phyloP scores from a whole-genome alignment of 202 grass and related monocot species.

The Carex arenaria region DNA sequence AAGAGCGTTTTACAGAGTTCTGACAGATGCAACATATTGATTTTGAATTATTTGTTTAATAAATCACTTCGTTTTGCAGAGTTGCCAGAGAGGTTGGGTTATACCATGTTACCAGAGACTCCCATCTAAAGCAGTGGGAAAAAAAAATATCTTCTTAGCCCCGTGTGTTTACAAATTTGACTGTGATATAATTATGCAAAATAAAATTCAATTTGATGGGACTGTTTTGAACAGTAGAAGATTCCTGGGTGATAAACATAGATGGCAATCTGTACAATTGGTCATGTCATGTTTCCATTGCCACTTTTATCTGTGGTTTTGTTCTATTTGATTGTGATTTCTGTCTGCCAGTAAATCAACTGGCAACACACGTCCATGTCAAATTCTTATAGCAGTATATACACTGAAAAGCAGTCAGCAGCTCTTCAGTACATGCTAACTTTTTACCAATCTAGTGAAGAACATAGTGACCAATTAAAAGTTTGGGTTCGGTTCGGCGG shows the following conservation, averaged over 20 bases:
- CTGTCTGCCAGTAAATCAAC: neutral
- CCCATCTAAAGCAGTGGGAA: neutral
- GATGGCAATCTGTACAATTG: slow-evolving; percentile 6
- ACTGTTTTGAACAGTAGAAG: slow-evolving; percentile 2
- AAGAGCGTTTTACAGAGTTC: neutral
- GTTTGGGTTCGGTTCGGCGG: no score
- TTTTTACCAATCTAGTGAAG: neutral
- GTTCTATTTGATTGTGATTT: neutral
- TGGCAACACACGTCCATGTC: neutral
- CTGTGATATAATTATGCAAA: neutral
- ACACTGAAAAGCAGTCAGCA: slow-evolving; percentile 3
- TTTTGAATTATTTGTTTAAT: neutral
- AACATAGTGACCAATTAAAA: no score
- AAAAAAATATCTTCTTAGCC: neutral
- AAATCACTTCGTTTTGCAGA: neutral
- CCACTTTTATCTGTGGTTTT: neutral
- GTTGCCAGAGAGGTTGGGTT: neutral
- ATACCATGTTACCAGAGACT: neutral
- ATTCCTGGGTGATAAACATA: slow-evolving; percentile 14
- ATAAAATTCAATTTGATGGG: neutral
- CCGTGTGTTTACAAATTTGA: neutral
- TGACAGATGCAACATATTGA: neutral
- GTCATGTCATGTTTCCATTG: slow-evolving; percentile 11
- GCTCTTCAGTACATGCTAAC: neutral
- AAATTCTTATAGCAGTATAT: neutral